Conservation (phyloP, 805 yeast genomes). For the Yamadazyma akitaensis region DNA sequence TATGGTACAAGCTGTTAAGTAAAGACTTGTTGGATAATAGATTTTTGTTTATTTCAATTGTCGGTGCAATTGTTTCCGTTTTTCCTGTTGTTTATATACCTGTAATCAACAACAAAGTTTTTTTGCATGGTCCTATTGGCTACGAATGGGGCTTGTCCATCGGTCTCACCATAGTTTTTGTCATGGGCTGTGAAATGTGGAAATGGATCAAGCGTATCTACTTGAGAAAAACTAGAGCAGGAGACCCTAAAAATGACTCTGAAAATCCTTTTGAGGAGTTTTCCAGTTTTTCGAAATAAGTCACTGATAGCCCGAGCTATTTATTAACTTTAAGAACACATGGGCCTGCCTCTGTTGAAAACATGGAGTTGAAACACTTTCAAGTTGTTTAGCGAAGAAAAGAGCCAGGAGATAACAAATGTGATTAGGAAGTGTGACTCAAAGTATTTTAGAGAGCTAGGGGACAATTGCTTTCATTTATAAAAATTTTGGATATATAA, state of each 20-base stretch:
- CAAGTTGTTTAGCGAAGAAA: too few species aligned
- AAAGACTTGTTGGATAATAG: slow-evolving; percentile 70
- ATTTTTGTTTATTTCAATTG: slow-evolving; percentile 77
- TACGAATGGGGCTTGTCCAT: slow-evolving; percentile 81
- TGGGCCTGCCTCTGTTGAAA: too few species aligned
- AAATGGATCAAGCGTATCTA: slow-evolving; percentile 63
- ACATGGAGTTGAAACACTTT: too few species aligned
- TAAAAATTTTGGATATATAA: too few species aligned
- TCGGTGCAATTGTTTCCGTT: slow-evolving; percentile 64
- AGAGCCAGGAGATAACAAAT: too few species aligned
- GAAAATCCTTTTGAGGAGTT: slow-evolving; percentile 61
- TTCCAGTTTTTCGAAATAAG: slow-evolving; percentile 50
- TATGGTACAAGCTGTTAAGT: slow-evolving; percentile 57
- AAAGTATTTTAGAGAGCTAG: too few species aligned
- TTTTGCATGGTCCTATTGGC: slow-evolving; percentile 66
- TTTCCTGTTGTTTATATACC: slow-evolving; percentile 87
- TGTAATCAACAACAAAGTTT: slow-evolving; percentile 75
- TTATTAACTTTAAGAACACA: too few species aligned
- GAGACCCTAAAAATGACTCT: slow-evolving; percentile 61
- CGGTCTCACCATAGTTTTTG: slow-evolving; percentile 55
- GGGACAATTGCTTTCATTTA: too few species aligned
- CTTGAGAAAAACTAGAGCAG: slow-evolving; percentile 39
- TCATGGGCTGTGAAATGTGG: slow-evolving; percentile 62
- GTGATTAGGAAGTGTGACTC: too few species aligned
- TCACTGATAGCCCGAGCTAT: background rate